Evolutionary conservation across 768 basidiomycete species (phyloP).

Genomic region (Russula griseocarnosa): DNA sequence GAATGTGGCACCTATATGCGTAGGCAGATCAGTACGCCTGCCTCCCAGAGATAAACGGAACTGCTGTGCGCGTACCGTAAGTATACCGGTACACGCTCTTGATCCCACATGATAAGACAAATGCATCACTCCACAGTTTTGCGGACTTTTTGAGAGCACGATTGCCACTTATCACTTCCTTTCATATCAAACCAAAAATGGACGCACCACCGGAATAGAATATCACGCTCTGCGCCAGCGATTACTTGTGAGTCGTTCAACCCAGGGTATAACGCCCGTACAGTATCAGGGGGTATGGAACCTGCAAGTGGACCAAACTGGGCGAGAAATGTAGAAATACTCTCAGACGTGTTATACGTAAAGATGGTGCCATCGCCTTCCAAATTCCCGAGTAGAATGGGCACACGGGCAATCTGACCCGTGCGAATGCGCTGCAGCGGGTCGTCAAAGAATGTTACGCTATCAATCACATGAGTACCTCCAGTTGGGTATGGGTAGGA

Average conservation of each 20-base stretch:
- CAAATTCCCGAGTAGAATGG: constrained; percentile 15
- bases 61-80: background rate
- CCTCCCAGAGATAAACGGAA: background rate
- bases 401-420: constrained; percentile 1
- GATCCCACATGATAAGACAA: background rate
- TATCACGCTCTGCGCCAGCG: constrained; percentile 10
- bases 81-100: constrained; percentile 18
- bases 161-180: too few relatives aligned
- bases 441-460: constrained; percentile 14
- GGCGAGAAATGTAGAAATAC: background rate
- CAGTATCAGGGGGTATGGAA: background rate
- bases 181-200: too few relatives aligned
- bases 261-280: constrained; percentile 6
- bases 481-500: background rate
- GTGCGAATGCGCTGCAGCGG: constrained; percentile 15
- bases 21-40: background rate
- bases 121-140: constrained; percentile 21
- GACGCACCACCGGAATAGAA: constrained; percentile 14
- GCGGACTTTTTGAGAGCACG: background rate
- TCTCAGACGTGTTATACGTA: background rate
- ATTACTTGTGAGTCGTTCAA: constrained; percentile 11
- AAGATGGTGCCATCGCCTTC: constrained; percentile 9
- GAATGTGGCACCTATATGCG: constrained; percentile 6
- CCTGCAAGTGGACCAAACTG: background rate
- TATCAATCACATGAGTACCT: background rate